phyloP scores from a whole-genome alignment of 2,329 filamentous ascomycete species.

The Trichoderma guizhouense region DNA sequence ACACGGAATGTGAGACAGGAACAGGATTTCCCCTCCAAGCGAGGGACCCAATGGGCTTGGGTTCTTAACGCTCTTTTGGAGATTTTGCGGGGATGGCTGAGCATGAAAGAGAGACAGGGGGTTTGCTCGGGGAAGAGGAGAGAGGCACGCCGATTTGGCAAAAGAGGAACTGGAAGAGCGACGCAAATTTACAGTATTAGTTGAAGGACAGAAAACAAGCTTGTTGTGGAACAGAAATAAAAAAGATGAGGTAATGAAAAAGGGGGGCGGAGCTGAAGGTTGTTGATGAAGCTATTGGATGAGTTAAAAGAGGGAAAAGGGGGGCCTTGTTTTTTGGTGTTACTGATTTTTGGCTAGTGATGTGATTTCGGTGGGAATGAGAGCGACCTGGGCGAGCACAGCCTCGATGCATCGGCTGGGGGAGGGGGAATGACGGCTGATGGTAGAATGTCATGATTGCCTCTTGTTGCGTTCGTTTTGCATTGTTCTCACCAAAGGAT shows the following conservation, averaged over 20 bases:
- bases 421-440: background rate
- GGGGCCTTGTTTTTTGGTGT: background rate
- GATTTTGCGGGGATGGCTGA: constrained; percentile 12
- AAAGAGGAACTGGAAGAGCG: background rate
- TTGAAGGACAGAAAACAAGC: background rate
- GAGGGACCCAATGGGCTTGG: background rate
- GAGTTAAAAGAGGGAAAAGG: background rate
- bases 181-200: background rate
- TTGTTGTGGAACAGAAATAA: background rate
- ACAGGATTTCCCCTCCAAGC: background rate
- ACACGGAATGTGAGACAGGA: constrained; percentile 4
- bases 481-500: background rate
- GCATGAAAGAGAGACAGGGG: background rate
- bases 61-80: background rate
- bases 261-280: background rate
- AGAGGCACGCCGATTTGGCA: background rate
- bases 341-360: background rate
- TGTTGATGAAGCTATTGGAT: background rate
- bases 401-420: background rate
- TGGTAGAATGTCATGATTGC: background rate
- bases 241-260: background rate
- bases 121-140: background rate
- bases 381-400: background rate
- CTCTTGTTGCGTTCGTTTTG: background rate
- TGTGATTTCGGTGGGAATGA: background rate